Percentiles rank a stretch among this genome's conserved stretches.
Conservation (phyloP, 2,329 filamentous ascomycete species). For the Fusarium goolgardi region DNA sequence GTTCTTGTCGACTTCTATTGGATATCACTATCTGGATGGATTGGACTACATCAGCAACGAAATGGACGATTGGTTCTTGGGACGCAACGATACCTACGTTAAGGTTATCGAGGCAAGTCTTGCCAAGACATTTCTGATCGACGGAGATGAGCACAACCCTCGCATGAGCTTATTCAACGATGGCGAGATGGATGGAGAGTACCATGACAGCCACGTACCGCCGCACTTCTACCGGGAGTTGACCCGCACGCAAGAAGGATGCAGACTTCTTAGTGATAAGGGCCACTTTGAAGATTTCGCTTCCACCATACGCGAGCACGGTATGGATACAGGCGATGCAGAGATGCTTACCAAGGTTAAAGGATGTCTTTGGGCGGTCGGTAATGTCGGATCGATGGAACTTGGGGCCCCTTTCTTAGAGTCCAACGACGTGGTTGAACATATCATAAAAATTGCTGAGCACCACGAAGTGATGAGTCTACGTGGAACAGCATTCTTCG, state of each 20-base stretch:
- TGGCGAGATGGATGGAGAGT: conserved; percentile 66
- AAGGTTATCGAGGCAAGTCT: conserved; percentile 94
- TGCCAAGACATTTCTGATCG: conserved; percentile 82
- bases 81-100: conserved; percentile 96
- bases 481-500: conserved; percentile 95
- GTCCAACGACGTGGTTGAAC: conserved; percentile 85
- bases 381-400: conserved; percentile 98
- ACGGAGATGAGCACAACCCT: conserved; percentile 67
- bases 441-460: conserved; percentile 90
- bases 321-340: conserved; percentile 83
- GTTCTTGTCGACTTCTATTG: conserved; percentile 94
- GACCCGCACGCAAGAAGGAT: conserved; percentile 91
- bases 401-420: conserved; percentile 94
- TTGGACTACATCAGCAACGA: conserved; percentile 99
- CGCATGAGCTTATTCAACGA: conserved; percentile 70
- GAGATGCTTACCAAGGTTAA: conserved; percentile 95
- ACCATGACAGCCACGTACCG: conserved; percentile 78
- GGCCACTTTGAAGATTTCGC: conserved; percentile 97
- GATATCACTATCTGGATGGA: conserved; percentile 96
- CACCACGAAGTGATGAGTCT: conserved; percentile 90
- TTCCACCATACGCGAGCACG: conserved; percentile 86
- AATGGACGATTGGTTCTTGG: conserved; percentile 99
- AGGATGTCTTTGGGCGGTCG: conserved; percentile 96
- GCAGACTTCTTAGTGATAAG: conserved; percentile 87
- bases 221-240: conserved; percentile 98